Evolutionary conservation across 1,139 yeast species (phyloP).

Genomic region (Geotrichum macrosporum): DNA sequence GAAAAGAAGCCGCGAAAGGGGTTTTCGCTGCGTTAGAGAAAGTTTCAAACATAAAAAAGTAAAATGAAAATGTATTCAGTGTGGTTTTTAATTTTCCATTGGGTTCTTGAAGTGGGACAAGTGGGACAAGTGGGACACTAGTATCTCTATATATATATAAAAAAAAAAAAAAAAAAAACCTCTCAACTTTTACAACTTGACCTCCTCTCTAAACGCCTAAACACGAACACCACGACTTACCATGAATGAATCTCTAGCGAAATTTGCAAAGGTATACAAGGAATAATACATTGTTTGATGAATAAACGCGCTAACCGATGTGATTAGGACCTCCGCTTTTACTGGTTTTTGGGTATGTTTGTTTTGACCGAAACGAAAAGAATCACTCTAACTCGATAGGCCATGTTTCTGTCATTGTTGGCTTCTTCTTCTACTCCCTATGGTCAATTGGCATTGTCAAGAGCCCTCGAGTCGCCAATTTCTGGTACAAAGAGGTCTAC

Average conservation of each 20-base stretch:
- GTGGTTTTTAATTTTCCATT: not conserved
- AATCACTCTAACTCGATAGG: conserved; percentile 35
- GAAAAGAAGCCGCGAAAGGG: conserved; percentile 56
- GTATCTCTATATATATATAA: no score
- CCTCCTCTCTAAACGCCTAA: conserved; percentile 2
- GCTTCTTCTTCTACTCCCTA: conserved; percentile 52
- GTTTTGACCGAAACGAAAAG: not conserved
- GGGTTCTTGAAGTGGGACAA: conserved; percentile 3
- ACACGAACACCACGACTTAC: no score
- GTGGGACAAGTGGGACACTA: no score
- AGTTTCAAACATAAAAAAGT: not conserved
- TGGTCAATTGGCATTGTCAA: conserved; percentile 40
- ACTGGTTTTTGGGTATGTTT: conserved; percentile 21
- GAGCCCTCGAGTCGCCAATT: conserved; percentile 33
- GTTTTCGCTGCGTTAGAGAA: conserved; percentile 45
- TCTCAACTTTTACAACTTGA: not conserved
- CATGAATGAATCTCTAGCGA: not conserved
- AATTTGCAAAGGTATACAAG: not conserved
- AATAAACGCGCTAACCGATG: no score
- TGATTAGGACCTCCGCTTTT: conserved; percentile 19
- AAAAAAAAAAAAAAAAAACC: not conserved
- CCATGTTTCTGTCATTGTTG: conserved; percentile 60
- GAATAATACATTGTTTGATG: no score
- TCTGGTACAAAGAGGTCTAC: conserved; percentile 59
- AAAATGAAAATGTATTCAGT: not conserved